Percentiles rank a stretch among this genome's conserved stretches.
Conservation (phyloP, 306 rosid genomes). For the Inga leiocalycina region DNA sequence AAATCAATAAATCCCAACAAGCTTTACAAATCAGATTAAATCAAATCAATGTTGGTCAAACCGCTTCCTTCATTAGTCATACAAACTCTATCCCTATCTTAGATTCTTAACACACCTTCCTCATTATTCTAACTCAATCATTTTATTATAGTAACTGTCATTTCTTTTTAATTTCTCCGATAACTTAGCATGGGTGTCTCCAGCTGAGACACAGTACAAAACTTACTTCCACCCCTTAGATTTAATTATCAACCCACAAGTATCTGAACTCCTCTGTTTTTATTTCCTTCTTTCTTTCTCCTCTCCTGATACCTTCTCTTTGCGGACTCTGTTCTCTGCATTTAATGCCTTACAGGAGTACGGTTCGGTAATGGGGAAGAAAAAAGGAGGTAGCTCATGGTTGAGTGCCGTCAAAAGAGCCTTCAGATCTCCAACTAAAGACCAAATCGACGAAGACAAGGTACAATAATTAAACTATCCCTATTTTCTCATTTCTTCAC, state of each 20-base stretch:
- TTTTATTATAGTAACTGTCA: background rate
- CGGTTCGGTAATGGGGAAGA: slow-evolving; percentile 46
- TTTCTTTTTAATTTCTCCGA: background rate
- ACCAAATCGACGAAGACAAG: slow-evolving; percentile 53
- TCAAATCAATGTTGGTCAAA: background rate
- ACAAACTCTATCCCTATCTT: background rate
- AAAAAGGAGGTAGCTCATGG: slow-evolving; percentile 66
- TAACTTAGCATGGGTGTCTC: background rate
- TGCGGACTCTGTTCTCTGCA: slow-evolving; percentile 22
- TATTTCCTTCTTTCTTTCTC: background rate
- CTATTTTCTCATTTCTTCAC: background rate
- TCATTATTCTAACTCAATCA: background rate
- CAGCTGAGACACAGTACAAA: background rate
- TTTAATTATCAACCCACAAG: background rate
- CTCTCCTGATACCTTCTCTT: background rate
- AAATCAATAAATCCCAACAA: slow-evolving; percentile 4
- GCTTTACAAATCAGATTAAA: background rate
- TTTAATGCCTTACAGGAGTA: slow-evolving; percentile 50
- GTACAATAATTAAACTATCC: slow-evolving; percentile 18
- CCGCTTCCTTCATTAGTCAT: background rate
- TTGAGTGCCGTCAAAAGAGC: slow-evolving; percentile 74
- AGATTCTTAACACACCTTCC: background rate
- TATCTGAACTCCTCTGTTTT: background rate
- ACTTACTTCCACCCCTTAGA: background rate
- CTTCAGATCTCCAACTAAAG: slow-evolving; percentile 71